A percentile compares a stretch with the other conserved stretches of the same genome.
phyloP scores from a whole-genome alignment of 2,329 filamentous ascomycete genomes.

The Alternaria brassicicola region DNA sequence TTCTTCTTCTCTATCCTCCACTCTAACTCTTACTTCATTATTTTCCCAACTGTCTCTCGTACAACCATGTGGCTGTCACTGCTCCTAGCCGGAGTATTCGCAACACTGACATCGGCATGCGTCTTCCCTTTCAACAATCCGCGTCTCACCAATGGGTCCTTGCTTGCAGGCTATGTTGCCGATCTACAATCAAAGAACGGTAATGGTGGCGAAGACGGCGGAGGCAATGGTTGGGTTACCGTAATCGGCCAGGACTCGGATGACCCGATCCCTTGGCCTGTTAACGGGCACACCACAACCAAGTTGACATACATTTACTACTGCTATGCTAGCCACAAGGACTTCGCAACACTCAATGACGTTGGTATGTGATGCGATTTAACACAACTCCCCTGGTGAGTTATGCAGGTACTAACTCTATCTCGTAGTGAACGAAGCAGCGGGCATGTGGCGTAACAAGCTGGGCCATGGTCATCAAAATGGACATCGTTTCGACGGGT shows the following conservation, averaged over 20 bases:
- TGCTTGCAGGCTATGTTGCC: background rate
- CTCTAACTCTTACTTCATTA: no score
- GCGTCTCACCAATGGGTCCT: background rate
- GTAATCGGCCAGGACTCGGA: background rate
- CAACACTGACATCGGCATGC: background rate
- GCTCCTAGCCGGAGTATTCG: background rate
- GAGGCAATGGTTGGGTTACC: background rate
- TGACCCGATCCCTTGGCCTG: background rate
- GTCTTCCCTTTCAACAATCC: background rate
- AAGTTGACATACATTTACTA: background rate
- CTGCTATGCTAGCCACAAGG: background rate
- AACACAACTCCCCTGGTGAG: background rate
- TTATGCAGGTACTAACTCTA: background rate
- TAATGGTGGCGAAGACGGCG: background rate
- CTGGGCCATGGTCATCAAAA: background rate
- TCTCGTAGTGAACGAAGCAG: background rate
- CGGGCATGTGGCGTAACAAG: background rate
- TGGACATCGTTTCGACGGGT: background rate
- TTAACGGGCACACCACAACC: background rate
- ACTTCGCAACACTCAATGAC: background rate
- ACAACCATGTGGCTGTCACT: background rate
- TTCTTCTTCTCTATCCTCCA: background rate
- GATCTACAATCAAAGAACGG: background rate
- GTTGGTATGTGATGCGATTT: background rate
- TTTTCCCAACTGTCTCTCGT: background rate